A percentile compares a stretch with the other conserved stretches of the same genome.
Evolutionary conservation across 768 basidiomycete species (phyloP).

Genomic region (Rhizopogon roseolus): DNA sequence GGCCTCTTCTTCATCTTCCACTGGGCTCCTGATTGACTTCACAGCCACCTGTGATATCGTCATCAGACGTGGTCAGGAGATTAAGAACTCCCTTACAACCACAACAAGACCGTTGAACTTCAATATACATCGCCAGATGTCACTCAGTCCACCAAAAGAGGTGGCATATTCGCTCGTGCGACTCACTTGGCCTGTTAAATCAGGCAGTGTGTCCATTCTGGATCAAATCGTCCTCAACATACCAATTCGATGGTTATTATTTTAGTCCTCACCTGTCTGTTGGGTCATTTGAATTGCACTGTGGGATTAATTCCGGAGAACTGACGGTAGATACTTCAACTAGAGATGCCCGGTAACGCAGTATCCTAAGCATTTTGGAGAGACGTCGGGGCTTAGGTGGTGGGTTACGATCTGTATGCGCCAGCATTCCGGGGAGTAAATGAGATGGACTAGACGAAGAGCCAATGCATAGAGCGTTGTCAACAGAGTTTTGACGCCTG

Average conservation of each 20-base stretch:
- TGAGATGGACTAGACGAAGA: background rate
- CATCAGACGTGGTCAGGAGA: background rate
- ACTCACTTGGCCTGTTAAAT: conserved; percentile 14
- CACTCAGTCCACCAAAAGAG: conserved; percentile 26
- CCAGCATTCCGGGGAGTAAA: background rate
- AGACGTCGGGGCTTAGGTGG: background rate
- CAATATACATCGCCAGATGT: conserved; percentile 21
- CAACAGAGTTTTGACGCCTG: background rate
- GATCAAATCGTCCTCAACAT: background rate
- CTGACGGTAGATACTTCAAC: background rate
- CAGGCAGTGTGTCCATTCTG: background rate
- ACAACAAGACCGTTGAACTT: background rate
- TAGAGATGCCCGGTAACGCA: background rate
- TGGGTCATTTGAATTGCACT: background rate
- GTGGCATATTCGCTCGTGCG: conserved; percentile 15
- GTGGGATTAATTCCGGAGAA: background rate
- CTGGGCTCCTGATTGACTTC: conserved; percentile 2
- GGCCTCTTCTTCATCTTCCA: conserved; percentile 4
- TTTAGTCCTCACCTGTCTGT: background rate
- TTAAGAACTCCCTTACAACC: background rate
- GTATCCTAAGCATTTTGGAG: background rate
- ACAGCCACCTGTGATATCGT: conserved; percentile 4
- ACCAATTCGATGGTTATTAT: background rate
- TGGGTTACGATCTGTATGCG: background rate
- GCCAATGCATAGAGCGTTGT: background rate